A percentile compares a stretch with the other conserved stretches of the same genome.
phyloP scores from a whole-genome alignment of 768 basidiomycete genomes.

The Fomitopsis serialis region DNA sequence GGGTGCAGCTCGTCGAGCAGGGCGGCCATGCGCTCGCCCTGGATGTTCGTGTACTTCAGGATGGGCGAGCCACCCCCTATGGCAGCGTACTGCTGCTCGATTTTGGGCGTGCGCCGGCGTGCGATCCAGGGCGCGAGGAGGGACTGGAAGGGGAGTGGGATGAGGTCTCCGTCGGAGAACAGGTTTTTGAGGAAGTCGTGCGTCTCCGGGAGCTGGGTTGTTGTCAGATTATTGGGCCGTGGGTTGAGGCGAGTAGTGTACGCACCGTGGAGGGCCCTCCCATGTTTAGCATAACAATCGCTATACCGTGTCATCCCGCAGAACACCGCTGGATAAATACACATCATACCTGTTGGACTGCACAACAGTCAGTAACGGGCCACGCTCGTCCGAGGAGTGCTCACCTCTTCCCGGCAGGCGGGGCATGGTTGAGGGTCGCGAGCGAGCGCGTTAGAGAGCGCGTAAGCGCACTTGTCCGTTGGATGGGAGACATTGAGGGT shows the following conservation, averaged over 20 bases:
- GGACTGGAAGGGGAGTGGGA: slow-evolving; percentile 90
- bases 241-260: slow-evolving; percentile 6
- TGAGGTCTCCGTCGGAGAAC: slow-evolving; percentile 90
- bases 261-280: slow-evolving; percentile 90
- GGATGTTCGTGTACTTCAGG: slow-evolving; percentile 78
- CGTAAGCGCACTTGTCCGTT: slow-evolving; percentile 14
- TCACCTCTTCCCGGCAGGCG: slow-evolving; percentile 40
- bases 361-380: too few relatives aligned
- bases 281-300: slow-evolving; percentile 98
- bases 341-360: slow-evolving; percentile 23
- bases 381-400: neutral
- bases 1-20: slow-evolving; percentile 95
- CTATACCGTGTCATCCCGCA: slow-evolving; percentile 28
- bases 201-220: slow-evolving; percentile 77
- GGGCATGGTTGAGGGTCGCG: slow-evolving; percentile 39
- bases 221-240: neutral
- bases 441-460: slow-evolving; percentile 35
- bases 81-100: slow-evolving; percentile 89
- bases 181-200: slow-evolving; percentile 88
- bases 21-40: slow-evolving; percentile 86
- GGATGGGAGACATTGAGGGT: slow-evolving; percentile 11
- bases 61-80: slow-evolving; percentile 99
- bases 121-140: slow-evolving; percentile 87
- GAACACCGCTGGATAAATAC: neutral
- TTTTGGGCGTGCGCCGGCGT: slow-evolving; percentile 80